These are phyloP conservation scores for Cenchrus fungigraminus DNA, from an alignment of 176 grass and related monocot genomes.

Conservation along the genomic window DNA sequence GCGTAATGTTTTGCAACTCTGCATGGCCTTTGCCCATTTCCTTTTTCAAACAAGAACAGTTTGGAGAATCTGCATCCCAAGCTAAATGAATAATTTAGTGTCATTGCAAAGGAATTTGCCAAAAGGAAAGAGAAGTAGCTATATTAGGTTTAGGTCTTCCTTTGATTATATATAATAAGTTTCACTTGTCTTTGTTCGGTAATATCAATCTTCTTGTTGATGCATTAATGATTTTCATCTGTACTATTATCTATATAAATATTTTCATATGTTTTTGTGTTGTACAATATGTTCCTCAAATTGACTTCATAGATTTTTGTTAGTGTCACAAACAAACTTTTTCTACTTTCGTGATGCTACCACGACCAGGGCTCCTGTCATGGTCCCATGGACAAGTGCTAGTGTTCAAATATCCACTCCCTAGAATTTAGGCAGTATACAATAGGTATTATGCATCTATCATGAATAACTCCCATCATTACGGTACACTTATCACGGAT, in stretches of 20 bases:
- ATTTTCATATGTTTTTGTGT: background rate
- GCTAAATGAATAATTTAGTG: background rate
- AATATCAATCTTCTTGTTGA: background rate
- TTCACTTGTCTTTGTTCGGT: background rate
- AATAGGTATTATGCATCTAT: background rate
- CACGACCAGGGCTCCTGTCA: constrained; percentile 1
- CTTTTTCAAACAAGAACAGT: background rate
- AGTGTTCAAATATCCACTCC: background rate
- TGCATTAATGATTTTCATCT: background rate
- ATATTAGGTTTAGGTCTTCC: constrained; percentile 11
- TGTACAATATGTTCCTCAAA: background rate
- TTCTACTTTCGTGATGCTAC: constrained; percentile 3
- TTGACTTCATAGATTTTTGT: constrained; percentile 1
- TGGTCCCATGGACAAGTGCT: background rate
- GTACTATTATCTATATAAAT: constrained; percentile 16
- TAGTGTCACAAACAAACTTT: background rate
- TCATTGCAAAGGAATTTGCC: background rate
- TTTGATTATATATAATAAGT: constrained; percentile 37
- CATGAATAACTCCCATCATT: background rate
- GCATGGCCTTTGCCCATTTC: background rate
- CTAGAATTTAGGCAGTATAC: background rate
- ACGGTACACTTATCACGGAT: background rate
- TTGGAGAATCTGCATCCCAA: too few relatives aligned
- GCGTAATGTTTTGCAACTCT: background rate
- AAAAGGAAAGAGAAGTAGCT: background rate